These are phyloP conservation scores for Dillenia suffruticosa DNA, from an alignment of 164 flowering plant genomes.

Conservation along the genomic window DNA sequence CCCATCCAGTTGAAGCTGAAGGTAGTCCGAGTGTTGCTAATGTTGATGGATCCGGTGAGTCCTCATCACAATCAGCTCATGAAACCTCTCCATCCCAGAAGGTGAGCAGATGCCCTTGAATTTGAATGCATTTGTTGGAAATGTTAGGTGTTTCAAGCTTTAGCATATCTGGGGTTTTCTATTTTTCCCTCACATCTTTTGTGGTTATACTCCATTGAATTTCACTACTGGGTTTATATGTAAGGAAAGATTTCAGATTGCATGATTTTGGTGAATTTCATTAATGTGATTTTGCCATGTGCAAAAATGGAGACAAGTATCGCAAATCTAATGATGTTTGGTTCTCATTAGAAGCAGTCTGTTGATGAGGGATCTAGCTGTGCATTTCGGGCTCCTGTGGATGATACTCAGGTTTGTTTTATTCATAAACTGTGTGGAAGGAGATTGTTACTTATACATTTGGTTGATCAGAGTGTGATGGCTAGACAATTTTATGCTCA, in stretches of 20 bases:
- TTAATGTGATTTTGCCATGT: no score
- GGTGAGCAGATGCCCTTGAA: neutral
- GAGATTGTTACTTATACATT: neutral
- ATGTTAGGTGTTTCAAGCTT: no score
- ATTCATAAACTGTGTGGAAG: neutral
- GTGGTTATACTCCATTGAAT: no score
- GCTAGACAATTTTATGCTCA: slow-evolving; percentile 7
- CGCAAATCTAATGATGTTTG: no score
- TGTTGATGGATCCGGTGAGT: slow-evolving; percentile 10
- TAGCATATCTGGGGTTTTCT: no score
- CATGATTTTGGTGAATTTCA: no score
- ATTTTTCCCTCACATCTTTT: no score
- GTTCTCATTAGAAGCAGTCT: slow-evolving; percentile 25
- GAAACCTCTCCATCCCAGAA: slow-evolving; percentile 13
- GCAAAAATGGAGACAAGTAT: no score
- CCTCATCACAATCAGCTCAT: slow-evolving; percentile 10
- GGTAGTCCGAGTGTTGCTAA: slow-evolving; percentile 9
- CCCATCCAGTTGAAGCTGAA: slow-evolving; percentile 5
- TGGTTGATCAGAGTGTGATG: neutral
- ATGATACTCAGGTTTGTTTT: slow-evolving; percentile 61
- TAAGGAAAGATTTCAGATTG: no score
- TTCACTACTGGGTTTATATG: no score
- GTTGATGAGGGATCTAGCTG: slow-evolving; percentile 22
- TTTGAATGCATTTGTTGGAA: no score
- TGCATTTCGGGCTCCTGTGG: slow-evolving; percentile 45